Percentiles rank a stretch among this genome's conserved stretches.
Evolutionary conservation across 2,329 filamentous ascomycete species (phyloP).

Genomic region (Exophiala xenobiotica): DNA sequence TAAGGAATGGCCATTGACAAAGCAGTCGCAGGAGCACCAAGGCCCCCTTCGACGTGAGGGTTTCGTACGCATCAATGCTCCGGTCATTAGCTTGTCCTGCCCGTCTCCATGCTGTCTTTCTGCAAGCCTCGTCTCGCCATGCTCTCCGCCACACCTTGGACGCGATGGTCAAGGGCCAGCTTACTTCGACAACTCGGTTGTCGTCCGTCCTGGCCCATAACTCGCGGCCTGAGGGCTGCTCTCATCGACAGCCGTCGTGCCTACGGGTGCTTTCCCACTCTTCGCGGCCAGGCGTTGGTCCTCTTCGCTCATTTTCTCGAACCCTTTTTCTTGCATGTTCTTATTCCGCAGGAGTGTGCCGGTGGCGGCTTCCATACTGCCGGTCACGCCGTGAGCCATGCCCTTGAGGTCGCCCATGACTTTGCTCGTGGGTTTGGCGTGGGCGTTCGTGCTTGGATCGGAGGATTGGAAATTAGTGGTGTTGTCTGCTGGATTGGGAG

Average conservation of each 20-base stretch:
- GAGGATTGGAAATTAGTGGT: conserved; percentile 20
- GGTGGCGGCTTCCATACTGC: conserved; percentile 23
- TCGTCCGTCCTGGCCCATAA: background rate
- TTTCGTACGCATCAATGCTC: too few relatives aligned
- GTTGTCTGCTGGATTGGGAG: conserved; percentile 22
- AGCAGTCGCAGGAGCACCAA: too few relatives aligned
- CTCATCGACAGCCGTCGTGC: conserved; percentile 14
- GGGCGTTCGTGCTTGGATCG: conserved; percentile 10
- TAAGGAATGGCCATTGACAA: too few relatives aligned
- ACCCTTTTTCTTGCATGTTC: conserved; percentile 24
- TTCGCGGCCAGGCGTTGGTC: conserved; percentile 26
- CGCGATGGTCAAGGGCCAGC: too few relatives aligned
- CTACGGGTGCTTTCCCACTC: conserved; percentile 24
- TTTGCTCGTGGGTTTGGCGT: conserved; percentile 18
- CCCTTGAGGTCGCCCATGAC: conserved; percentile 25
- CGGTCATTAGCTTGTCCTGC: too few relatives aligned
- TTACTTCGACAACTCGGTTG: background rate
- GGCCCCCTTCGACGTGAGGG: too few relatives aligned
- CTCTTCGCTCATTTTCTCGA: conserved; percentile 29
- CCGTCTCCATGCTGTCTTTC: too few relatives aligned
- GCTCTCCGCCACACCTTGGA: too few relatives aligned
- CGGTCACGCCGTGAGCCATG: conserved; percentile 22
- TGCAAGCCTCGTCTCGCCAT: too few relatives aligned
- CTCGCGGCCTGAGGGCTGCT: background rate
- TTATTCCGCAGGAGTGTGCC: conserved; percentile 24